phyloP scores from a whole-genome alignment of 1,139 yeast genomes.

The Entelexis paramagnoliae region DNA sequence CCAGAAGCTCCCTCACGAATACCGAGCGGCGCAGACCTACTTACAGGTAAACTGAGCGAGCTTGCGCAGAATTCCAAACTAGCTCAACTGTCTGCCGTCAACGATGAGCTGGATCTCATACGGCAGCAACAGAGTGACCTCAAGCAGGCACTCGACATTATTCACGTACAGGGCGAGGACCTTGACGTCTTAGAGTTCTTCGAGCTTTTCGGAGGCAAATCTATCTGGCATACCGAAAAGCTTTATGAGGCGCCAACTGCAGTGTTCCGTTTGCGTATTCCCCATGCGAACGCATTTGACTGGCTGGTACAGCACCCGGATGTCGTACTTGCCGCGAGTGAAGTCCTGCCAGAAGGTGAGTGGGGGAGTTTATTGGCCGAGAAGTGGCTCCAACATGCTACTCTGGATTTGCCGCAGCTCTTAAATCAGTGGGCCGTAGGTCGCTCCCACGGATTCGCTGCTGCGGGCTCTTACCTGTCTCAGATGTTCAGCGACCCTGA shows the following conservation, averaged over 20 bases:
- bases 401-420: neutral
- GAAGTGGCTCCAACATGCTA: neutral
- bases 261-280: neutral
- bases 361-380: neutral
- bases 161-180: neutral
- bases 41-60: neutral
- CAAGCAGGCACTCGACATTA: neutral
- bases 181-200: neutral
- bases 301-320: neutral
- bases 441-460: neutral
- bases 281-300: neutral
- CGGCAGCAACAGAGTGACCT: neutral
- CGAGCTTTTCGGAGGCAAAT: neutral
- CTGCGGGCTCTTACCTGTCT: neutral
- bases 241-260: neutral
- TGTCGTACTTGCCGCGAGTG: neutral
- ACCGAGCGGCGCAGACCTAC: neutral
- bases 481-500: neutral
- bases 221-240: neutral
- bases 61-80: neutral
- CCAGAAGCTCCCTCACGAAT: neutral
- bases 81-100: neutral
- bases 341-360: neutral
- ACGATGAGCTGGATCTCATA: neutral
- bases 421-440: neutral